Evolutionary conservation across 139 green algal species (phyloP).

Genomic region (Coccomyxa sp.): DNA sequence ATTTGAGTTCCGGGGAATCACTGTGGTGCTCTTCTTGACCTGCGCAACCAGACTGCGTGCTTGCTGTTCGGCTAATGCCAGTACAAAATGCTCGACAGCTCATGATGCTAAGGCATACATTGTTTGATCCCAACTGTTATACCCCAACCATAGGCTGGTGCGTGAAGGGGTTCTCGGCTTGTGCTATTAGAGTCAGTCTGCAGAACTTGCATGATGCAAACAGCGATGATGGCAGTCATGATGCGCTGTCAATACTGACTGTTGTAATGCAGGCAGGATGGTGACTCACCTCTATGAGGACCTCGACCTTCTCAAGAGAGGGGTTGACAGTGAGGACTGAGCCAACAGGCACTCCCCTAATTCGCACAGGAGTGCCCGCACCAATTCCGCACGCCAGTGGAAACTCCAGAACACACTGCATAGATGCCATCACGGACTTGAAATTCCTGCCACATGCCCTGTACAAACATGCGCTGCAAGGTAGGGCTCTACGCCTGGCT

Average conservation of each 20-base stretch:
- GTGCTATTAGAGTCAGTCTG: no score
- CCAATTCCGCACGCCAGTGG: slow-evolving; percentile 92
- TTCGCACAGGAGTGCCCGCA: slow-evolving; percentile 87
- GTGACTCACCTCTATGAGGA: slow-evolving; percentile 66
- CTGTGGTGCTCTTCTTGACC: slow-evolving; percentile 81
- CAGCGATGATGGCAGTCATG: no score
- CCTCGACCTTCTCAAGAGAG: slow-evolving; percentile 85
- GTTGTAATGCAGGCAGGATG: no score
- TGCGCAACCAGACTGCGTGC: slow-evolving; percentile 83
- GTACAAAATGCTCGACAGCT: no score
- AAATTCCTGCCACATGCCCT: not conserved
- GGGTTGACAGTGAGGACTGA: slow-evolving; percentile 84
- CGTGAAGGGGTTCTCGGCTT: no score
- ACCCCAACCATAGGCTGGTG: no score
- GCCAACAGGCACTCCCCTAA: slow-evolving; percentile 72
- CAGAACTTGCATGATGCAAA: no score
- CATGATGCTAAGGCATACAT: no score
- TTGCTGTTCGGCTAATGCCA: no score
- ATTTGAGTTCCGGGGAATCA: slow-evolving; percentile 88
- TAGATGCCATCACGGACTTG: slow-evolving; percentile 3
- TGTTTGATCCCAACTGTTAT: no score
- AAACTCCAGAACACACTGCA: slow-evolving; percentile 70
- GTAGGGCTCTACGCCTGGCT: not conserved
- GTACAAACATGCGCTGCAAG: not conserved
- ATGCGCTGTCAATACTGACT: no score